Evolutionary conservation across 2,329 filamentous ascomycete genomes (phyloP).

Genomic region (Xylariaceae sp.): DNA sequence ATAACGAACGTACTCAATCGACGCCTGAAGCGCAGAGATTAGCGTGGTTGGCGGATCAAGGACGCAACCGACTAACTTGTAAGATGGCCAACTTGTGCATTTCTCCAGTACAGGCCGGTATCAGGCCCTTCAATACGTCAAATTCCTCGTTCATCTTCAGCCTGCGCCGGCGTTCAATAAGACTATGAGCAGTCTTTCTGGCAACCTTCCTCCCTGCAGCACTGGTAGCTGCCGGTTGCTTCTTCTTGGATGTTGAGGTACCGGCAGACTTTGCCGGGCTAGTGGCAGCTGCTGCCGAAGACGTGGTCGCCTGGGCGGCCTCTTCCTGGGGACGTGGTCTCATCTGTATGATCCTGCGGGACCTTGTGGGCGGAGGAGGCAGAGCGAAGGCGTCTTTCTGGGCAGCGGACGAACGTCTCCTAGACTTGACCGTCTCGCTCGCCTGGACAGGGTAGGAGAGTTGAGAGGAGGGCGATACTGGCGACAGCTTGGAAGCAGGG

Average conservation of each 20-base stretch:
- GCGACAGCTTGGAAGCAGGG: slow-evolving; percentile 26
- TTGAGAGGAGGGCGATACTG: slow-evolving; percentile 20
- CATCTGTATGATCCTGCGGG: slow-evolving; percentile 98
- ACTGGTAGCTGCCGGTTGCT: slow-evolving; percentile 66
- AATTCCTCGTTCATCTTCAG: slow-evolving; percentile 99
- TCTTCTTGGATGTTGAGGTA: slow-evolving; percentile 51
- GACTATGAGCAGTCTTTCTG: slow-evolving; percentile 88
- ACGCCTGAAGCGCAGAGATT: slow-evolving; percentile 53
- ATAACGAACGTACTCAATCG: slow-evolving; percentile 93
- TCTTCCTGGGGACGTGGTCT: slow-evolving; percentile 54
- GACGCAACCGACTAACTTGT: slow-evolving; percentile 59
- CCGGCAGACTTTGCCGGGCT: slow-evolving; percentile 10
- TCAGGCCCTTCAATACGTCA: slow-evolving; percentile 85
- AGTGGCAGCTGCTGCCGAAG: slow-evolving; percentile 12
- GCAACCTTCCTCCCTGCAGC: slow-evolving; percentile 91
- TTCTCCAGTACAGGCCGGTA: slow-evolving; percentile 89
- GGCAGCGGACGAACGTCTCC: slow-evolving; percentile 42
- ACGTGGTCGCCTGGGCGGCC: slow-evolving; percentile 16
- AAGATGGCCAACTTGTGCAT: slow-evolving; percentile 98
- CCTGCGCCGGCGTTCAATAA: slow-evolving; percentile 82
- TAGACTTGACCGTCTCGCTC: slow-evolving; percentile 41
- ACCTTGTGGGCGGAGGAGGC: slow-evolving; percentile 84
- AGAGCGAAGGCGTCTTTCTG: slow-evolving; percentile 59
- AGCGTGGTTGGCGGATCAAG: neutral
- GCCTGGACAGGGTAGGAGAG: slow-evolving; percentile 38